These are phyloP conservation scores for Centrapalus pauciflorus DNA, from an alignment of 129 eudicot species.

Conservation along the genomic window DNA sequence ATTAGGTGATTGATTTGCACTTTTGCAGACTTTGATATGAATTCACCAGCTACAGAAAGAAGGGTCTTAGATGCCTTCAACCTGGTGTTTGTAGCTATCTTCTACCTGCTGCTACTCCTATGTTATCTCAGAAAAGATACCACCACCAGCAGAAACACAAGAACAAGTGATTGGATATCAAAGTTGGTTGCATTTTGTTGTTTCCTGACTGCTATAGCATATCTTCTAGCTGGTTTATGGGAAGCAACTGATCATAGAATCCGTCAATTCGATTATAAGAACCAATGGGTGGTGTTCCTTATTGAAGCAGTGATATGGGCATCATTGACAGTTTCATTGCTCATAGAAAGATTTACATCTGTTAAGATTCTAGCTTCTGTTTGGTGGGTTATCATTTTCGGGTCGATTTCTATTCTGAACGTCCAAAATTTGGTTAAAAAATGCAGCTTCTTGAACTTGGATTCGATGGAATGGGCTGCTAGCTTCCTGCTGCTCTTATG, in stretches of 20 bases:
- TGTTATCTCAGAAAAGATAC: slow-evolving; percentile 10
- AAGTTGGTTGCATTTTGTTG: slow-evolving; percentile 32
- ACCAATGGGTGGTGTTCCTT: slow-evolving; percentile 24
- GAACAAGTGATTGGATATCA: slow-evolving; percentile 21
- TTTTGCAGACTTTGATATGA: slow-evolving; percentile 15
- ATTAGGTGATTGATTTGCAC: no score
- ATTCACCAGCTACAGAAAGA: slow-evolving; percentile 22
- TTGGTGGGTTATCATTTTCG: slow-evolving; percentile 42
- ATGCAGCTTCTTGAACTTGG: slow-evolving; percentile 14
- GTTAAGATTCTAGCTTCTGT: slow-evolving; percentile 24
- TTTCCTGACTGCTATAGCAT: slow-evolving; percentile 23
- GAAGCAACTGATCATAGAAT: slow-evolving; percentile 5
- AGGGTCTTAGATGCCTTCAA: slow-evolving; percentile 31
- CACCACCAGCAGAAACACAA: slow-evolving; percentile 13
- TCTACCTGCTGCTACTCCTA: slow-evolving; percentile 27
- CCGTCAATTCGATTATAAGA: slow-evolving; percentile 2
- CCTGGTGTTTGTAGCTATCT: slow-evolving; percentile 20
- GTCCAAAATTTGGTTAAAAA: slow-evolving; percentile 1
- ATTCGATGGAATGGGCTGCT: slow-evolving; percentile 36
- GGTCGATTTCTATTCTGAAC: slow-evolving; percentile 26
- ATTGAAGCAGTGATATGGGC: slow-evolving; percentile 41
- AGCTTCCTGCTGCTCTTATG: slow-evolving; percentile 46
- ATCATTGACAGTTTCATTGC: slow-evolving; percentile 33
- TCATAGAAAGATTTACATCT: slow-evolving; percentile 32
- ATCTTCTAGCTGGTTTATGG: slow-evolving; percentile 34